Percentiles rank a stretch among this genome's conserved stretches.
Evolutionary conservation across 768 basidiomycete species (phyloP).

Genomic region (Rhizopogon vinicolor): DNA sequence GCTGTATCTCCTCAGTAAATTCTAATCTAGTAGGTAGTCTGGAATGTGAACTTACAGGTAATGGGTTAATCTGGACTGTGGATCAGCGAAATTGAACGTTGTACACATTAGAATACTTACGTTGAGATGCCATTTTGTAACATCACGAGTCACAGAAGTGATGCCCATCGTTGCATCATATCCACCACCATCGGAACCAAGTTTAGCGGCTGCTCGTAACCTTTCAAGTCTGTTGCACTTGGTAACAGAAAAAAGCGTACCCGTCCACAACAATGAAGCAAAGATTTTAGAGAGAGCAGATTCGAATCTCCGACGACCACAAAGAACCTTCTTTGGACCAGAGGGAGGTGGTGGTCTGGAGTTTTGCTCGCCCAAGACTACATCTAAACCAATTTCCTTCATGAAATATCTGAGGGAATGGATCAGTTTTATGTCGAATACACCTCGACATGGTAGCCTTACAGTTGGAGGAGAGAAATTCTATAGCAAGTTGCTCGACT

Average conservation of each 20-base stretch:
- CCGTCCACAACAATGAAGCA: slow-evolving; percentile 8
- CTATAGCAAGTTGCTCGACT: not conserved
- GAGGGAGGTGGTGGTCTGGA: not conserved
- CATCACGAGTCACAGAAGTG: not conserved
- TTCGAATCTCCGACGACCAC: not conserved
- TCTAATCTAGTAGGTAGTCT: not conserved
- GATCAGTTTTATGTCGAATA: not conserved
- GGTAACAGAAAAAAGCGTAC: not conserved
- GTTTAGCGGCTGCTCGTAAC: slow-evolving; percentile 4
- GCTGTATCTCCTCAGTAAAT: slow-evolving; percentile 1
- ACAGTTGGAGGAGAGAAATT: not conserved
- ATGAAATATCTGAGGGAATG: not conserved
- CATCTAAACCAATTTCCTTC: not conserved
- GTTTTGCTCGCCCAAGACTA: not conserved
- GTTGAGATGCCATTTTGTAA: slow-evolving; percentile 6
- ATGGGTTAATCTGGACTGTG: slow-evolving; percentile 6
- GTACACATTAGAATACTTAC: slow-evolving; percentile 2
- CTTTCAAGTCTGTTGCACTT: not conserved
- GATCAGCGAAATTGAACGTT: not conserved
- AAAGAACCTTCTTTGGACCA: not conserved
- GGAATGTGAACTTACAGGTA: slow-evolving; percentile 5
- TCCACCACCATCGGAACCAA: slow-evolving; percentile 4
- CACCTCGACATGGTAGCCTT: not conserved
- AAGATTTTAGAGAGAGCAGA: not conserved
- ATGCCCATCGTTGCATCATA: slow-evolving; percentile 1